Base-by-base conservation (phyloP, 2,329 filamentous ascomycete genomes). In the Arthrobotrys iridis region DNA sequence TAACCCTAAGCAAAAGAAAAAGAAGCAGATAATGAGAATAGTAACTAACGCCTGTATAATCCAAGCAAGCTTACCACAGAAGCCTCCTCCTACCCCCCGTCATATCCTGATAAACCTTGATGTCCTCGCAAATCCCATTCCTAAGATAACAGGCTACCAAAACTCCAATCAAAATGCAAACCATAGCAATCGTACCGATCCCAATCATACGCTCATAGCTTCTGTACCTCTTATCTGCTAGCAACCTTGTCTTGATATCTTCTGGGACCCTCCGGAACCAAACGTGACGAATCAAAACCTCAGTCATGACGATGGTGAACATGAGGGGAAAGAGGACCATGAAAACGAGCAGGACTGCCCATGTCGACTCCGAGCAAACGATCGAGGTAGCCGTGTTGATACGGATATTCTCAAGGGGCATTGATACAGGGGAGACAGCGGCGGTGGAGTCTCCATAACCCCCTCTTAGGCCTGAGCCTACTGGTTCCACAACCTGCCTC, bases 331-430 rank as follows among this genome's bases (percentile, higher is more conserved):
- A 75, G 5, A 75, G 4, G 13, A 58, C 26, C 40, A 52, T 75
- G 10, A 75, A 64, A 15, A 58, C 24, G 3, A 75, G 28, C 13
- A 68, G 15, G 5, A 75, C 46, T 2, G 57, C 63, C 71, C 71
- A 75, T 3, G 63, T 75, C 4, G 71, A 75, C 10, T 64, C 71
- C 7, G 71, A 75, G 18, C 71, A 75, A 13, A 68, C 41, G 18
- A 75, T 67, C 7, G 71, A 75, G 5, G 71, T 75, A 18, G 71
- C 55, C 1, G 71, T 75, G 24, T 50, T 75, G 2, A 59, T 24
- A 6, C 46, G 45, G 6, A 50, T 24, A 13, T 40, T 33, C n/a
- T 48, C n/a, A 10, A 18, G n/a, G 5, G 22, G 37, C 15, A 13
- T 1, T 2, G 43, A 11, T 37, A 26, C 20, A 46, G 30, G n/a